These are phyloP conservation scores for Pestalotiopsis sp. DNA, from an alignment of 2,329 filamentous ascomycete species.

Conservation along the genomic window DNA sequence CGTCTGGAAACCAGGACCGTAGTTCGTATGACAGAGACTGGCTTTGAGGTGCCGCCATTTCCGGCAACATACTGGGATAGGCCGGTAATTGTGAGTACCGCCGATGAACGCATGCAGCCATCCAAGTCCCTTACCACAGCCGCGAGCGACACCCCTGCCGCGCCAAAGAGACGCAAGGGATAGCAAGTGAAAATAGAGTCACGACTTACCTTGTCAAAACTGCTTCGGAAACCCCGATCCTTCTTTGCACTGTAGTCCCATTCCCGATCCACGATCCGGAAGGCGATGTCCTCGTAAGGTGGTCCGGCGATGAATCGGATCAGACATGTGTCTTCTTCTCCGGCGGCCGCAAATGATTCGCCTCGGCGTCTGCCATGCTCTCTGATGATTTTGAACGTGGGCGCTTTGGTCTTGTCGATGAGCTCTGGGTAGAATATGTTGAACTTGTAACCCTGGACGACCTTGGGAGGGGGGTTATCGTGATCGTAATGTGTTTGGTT, in stretches of 20 bases:
- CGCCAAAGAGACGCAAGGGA: slow-evolving; percentile 20
- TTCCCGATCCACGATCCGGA: slow-evolving; percentile 96
- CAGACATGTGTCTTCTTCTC: slow-evolving; percentile 95
- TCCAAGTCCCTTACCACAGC: not conserved
- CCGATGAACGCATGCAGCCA: not conserved
- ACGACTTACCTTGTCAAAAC: slow-evolving; percentile 89
- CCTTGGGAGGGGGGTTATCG: slow-evolving; percentile 95
- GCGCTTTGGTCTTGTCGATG: slow-evolving; percentile 91
- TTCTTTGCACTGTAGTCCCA: slow-evolving; percentile 98
- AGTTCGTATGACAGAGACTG: slow-evolving; percentile 17
- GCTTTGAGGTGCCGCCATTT: slow-evolving; percentile 15
- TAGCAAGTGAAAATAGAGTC: slow-evolving; percentile 13
- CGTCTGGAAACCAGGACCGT: slow-evolving; percentile 13
- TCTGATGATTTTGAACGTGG: slow-evolving; percentile 93
- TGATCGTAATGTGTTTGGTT: slow-evolving; percentile 99
- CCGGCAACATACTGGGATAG: not conserved
- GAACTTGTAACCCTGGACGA: slow-evolving; percentile 99
- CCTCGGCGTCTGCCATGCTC: slow-evolving; percentile 88
- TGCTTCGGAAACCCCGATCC: slow-evolving; percentile 93
- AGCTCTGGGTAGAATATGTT: slow-evolving; percentile 99
- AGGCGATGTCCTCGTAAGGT: slow-evolving; percentile 95
- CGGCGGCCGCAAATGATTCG: slow-evolving; percentile 89
- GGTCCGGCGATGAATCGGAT: slow-evolving; percentile 95
- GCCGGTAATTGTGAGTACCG: not conserved
- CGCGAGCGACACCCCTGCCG: slow-evolving; percentile 10